Conservation (phyloP, 352 stramenopile species). For the Phytophthora constricta region DNA sequence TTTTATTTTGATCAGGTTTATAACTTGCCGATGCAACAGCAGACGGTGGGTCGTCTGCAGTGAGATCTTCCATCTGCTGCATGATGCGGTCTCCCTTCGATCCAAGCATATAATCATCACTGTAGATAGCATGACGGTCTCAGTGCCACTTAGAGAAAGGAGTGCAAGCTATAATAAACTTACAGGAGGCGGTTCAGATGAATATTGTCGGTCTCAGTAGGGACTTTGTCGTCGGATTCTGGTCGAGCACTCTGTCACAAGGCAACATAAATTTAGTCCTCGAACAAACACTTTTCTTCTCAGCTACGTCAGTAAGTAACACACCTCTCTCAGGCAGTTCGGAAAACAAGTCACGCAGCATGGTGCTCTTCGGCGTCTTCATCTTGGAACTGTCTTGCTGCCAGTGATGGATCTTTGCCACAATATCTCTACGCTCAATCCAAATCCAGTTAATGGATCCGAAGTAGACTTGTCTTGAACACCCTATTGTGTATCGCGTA, state of each 20-base stretch:
- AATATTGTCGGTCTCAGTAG: slow-evolving; percentile 22
- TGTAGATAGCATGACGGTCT: slow-evolving; percentile 20
- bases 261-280: too few species aligned
- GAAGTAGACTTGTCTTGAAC: too few species aligned
- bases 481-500: too few species aligned
- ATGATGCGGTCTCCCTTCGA: slow-evolving; percentile 52
- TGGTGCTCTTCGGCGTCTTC: slow-evolving; percentile 10
- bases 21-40: not conserved
- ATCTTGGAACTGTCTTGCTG: slow-evolving; percentile 18
- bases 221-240: slow-evolving; percentile 2
- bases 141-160: not conserved
- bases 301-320: too few species aligned
- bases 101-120: slow-evolving; percentile 59
- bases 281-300: too few species aligned
- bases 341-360: slow-evolving; percentile 9
- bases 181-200: slow-evolving; percentile 55
- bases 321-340: slow-evolving; percentile 7
- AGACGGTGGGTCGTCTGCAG: slow-evolving; percentile 8
- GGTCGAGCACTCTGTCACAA: not conserved
- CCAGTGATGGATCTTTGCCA: slow-evolving; percentile 28
- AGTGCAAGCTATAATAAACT: too few species aligned
- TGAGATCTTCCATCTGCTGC: slow-evolving; percentile 56
- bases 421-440: slow-evolving; percentile 26
- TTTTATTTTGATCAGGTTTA: not conserved
- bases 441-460: slow-evolving; percentile 4